A percentile compares a stretch with the other conserved stretches of the same genome.
Evolutionary conservation across 805 yeast species (phyloP).

Genomic region (Candida pseudoglaebosa): DNA sequence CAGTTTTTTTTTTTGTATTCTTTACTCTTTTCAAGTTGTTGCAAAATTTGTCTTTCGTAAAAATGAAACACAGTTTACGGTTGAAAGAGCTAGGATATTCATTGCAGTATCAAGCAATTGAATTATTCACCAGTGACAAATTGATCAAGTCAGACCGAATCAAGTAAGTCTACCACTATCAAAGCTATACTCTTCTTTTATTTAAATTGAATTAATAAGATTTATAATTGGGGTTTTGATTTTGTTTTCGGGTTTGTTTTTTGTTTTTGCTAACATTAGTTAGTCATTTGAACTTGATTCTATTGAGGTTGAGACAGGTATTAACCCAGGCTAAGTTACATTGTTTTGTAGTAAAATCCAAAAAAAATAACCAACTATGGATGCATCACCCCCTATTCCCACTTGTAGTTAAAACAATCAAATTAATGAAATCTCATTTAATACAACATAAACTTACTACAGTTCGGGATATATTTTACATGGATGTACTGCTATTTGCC

Average conservation of each 20-base stretch:
- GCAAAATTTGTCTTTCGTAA: neutral
- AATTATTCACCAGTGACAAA: neutral
- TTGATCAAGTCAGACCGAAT: neutral
- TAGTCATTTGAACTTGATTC: neutral
- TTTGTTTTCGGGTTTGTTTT: no score
- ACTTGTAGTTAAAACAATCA: slow-evolving; percentile 9
- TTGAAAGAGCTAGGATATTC: neutral
- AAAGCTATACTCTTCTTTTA: no score
- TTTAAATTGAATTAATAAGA: no score
- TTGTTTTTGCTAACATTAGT: neutral
- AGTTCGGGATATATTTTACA: slow-evolving; percentile 56
- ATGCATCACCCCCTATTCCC: slow-evolving; percentile 7
- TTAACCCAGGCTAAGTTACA: neutral
- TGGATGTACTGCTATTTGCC: slow-evolving; percentile 49
- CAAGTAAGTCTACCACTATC: neutral
- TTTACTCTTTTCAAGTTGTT: no score
- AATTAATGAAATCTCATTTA: slow-evolving; percentile 7
- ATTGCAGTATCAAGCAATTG: neutral
- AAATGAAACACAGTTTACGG: neutral
- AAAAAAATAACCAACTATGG: neutral
- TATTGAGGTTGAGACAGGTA: neutral
- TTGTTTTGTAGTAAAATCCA: neutral
- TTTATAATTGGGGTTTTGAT: no score
- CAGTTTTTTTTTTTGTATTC: no score
- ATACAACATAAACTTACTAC: slow-evolving; percentile 26